Evolutionary conservation across 1,139 yeast genomes (phyloP).

Genomic region (Zygoascus sp.): DNA sequence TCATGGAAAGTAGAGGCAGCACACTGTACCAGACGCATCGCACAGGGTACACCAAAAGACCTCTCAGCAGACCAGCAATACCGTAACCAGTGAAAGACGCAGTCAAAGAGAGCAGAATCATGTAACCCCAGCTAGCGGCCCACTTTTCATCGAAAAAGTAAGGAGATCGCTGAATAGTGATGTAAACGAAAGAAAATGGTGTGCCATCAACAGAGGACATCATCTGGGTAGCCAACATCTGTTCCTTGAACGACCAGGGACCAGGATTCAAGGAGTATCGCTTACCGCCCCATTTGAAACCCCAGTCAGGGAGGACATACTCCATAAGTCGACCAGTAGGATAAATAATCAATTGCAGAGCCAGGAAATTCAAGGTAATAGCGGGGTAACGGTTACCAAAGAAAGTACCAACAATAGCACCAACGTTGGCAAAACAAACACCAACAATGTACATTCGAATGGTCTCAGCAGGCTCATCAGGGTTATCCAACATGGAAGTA

Average conservation of each 20-base stretch:
- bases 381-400: slow-evolving; percentile 52
- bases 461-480: slow-evolving; percentile 42
- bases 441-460: slow-evolving; percentile 45
- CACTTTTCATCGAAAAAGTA: slow-evolving; percentile 28
- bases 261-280: slow-evolving; percentile 50
- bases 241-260: slow-evolving; percentile 66
- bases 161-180: slow-evolving; percentile 30
- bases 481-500: slow-evolving; percentile 44
- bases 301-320: slow-evolving; percentile 45
- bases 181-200: slow-evolving; percentile 39
- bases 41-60: slow-evolving; percentile 48
- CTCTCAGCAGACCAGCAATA: slow-evolving; percentile 47
- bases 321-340: slow-evolving; percentile 21
- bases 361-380: slow-evolving; percentile 45
- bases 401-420: slow-evolving; percentile 51
- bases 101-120: slow-evolving; percentile 47
- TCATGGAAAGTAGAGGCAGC: slow-evolving; percentile 51
- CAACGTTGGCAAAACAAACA: slow-evolving; percentile 30
- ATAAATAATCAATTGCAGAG: slow-evolving; percentile 37
- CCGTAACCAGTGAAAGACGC: slow-evolving; percentile 58
- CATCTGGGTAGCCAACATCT: slow-evolving; percentile 54
- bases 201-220: slow-evolving; percentile 42
- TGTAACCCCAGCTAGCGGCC: slow-evolving; percentile 39
- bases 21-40: slow-evolving; percentile 54
- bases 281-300: slow-evolving; percentile 39